Conservation (phyloP, 2,329 filamentous ascomycete species). For the Geosmithia morbida region DNA sequence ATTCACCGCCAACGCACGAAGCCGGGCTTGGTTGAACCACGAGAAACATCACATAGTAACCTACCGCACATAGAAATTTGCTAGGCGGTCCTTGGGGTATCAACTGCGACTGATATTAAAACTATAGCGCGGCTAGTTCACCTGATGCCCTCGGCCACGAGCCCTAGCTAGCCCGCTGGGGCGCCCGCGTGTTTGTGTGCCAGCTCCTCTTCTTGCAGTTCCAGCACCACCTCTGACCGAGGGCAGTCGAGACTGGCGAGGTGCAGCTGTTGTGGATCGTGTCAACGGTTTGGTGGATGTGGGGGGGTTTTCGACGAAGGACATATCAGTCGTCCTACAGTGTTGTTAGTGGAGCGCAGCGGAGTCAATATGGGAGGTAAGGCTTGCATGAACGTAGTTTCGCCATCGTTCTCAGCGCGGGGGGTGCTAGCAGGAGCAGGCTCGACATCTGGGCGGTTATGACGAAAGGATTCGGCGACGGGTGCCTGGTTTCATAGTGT, state of each 20-base stretch:
- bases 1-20: background rate
- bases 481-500: constrained; percentile 45
- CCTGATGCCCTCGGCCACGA: constrained; percentile 28
- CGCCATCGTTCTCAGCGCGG: constrained; percentile 32
- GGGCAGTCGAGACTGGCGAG: constrained; percentile 31
- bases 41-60: background rate
- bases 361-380: background rate
- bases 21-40: background rate
- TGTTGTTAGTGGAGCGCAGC: constrained; percentile 8
- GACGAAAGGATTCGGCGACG: constrained; percentile 66
- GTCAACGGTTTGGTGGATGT: constrained; percentile 32
- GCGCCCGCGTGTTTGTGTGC: constrained; percentile 17
- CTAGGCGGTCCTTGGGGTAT: background rate
- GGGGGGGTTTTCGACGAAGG: constrained; percentile 74
- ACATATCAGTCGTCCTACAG: constrained; percentile 72
- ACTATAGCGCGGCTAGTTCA: constrained; percentile 13
- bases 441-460: constrained; percentile 44
- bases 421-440: constrained; percentile 14
- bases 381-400: constrained; percentile 73
- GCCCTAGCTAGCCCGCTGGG: constrained; percentile 30
- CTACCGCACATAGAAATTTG: background rate
- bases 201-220: constrained; percentile 14
- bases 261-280: constrained; percentile 26
- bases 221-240: constrained; percentile 24
- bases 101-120: background rate